Evolutionary conservation across 2,329 filamentous ascomycete species (phyloP).

Genomic region (Graphiopsis chlorocephala): DNA sequence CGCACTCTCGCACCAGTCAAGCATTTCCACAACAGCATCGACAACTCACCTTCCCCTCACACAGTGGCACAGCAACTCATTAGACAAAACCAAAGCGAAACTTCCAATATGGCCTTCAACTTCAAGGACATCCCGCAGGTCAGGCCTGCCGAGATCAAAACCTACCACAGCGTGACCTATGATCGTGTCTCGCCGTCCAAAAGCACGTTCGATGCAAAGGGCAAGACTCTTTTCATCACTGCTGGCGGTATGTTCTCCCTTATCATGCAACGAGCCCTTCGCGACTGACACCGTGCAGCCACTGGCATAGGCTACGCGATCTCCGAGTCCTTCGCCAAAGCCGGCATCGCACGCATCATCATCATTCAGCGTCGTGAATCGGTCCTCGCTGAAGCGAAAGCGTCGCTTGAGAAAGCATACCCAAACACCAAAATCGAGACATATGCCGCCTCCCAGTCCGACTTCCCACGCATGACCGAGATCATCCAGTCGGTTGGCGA

Average conservation of each 20-base stretch:
- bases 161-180: slow-evolving; percentile 24
- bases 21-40: neutral
- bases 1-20: neutral
- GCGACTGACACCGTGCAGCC: slow-evolving; percentile 6
- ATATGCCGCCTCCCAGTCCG: slow-evolving; percentile 29
- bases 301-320: slow-evolving; percentile 27
- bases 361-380: slow-evolving; percentile 27
- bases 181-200: slow-evolving; percentile 23
- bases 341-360: slow-evolving; percentile 23
- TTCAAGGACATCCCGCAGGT: neutral
- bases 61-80: neutral
- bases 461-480: slow-evolving; percentile 28
- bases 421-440: slow-evolving; percentile 34
- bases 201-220: slow-evolving; percentile 23
- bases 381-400: slow-evolving; percentile 38
- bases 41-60: neutral
- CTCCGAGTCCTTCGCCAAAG: slow-evolving; percentile 24
- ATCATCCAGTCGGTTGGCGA: slow-evolving; percentile 32
- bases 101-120: neutral
- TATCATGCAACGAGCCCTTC: neutral
- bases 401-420: slow-evolving; percentile 36
- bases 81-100: neutral
- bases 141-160: slow-evolving; percentile 20
- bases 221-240: slow-evolving; percentile 28
- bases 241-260: slow-evolving; percentile 18